Conservation (phyloP, 2,329 filamentous ascomycete species). For the Sporothrix brunneoviolacea region DNA sequence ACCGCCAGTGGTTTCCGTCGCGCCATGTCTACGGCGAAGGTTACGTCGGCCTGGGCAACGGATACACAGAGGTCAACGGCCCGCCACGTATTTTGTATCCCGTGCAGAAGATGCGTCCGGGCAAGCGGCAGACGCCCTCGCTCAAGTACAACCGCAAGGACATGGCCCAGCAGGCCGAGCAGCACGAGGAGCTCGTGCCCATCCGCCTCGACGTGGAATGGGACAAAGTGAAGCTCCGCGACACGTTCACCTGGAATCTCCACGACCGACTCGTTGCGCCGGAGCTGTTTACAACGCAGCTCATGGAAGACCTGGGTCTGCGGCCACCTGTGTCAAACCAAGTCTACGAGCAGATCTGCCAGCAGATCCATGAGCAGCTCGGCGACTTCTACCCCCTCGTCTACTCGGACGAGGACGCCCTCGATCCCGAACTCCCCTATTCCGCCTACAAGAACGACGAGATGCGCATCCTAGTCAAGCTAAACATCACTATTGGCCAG, state of each 20-base stretch:
- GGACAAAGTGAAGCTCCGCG: slow-evolving; percentile 90
- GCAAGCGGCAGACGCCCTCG: slow-evolving; percentile 65
- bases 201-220: slow-evolving; percentile 88
- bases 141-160: slow-evolving; percentile 74
- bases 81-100: slow-evolving; percentile 74
- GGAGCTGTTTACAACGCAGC: slow-evolving; percentile 78
- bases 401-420: slow-evolving; percentile 79
- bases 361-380: slow-evolving; percentile 81
- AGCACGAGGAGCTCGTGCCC: slow-evolving; percentile 85
- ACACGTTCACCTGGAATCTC: slow-evolving; percentile 98
- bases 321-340: slow-evolving; percentile 64
- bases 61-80: slow-evolving; percentile 64
- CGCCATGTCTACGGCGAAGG: slow-evolving; percentile 61
- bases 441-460: slow-evolving; percentile 97
- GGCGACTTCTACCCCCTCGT: slow-evolving; percentile 91
- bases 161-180: slow-evolving; percentile 77
- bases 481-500: slow-evolving; percentile 95
- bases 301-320: slow-evolving; percentile 84
- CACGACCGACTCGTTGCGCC: slow-evolving; percentile 78
- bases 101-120: slow-evolving; percentile 64
- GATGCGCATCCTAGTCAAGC: slow-evolving; percentile 91
- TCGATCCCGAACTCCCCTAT: slow-evolving; percentile 86
- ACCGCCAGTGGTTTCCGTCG: slow-evolving; percentile 49
- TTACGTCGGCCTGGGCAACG: slow-evolving; percentile 86
- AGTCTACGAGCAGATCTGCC: slow-evolving; percentile 52